Conservation (phyloP, 2,329 filamentous ascomycete species). For the Chrysosporium keratinophilum region DNA sequence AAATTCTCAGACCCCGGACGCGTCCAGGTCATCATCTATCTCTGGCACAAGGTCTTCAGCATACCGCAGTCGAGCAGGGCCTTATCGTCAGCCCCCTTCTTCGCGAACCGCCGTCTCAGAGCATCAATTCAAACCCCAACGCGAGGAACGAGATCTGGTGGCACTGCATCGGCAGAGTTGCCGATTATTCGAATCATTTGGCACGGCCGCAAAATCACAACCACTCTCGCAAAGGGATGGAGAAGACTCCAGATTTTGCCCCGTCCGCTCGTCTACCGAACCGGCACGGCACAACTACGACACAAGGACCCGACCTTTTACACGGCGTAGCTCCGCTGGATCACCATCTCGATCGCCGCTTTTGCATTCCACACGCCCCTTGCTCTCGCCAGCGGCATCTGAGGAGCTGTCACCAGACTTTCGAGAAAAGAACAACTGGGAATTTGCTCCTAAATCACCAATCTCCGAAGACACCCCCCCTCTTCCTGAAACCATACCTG, state of each 20-base stretch:
- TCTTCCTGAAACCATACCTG: neutral
- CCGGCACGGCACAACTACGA: neutral
- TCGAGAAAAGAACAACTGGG: slow-evolving; percentile 1
- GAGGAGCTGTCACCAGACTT: slow-evolving; percentile 5
- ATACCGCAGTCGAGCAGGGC: slow-evolving; percentile 24
- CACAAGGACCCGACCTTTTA: neutral
- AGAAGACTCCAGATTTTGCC: neutral
- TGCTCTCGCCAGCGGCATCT: slow-evolving; percentile 27
- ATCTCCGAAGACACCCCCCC: neutral
- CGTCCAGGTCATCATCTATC: slow-evolving; percentile 17
- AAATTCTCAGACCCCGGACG: slow-evolving; percentile 23
- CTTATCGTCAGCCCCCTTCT: slow-evolving; percentile 23
- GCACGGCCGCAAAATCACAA: neutral
- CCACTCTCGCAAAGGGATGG: neutral
- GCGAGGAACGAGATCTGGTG: slow-evolving; percentile 28
- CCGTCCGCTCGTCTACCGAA: neutral
- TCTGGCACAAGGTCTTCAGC: slow-evolving; percentile 23
- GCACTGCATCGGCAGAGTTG: slow-evolving; percentile 34
- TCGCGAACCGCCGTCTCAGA: slow-evolving; percentile 21
- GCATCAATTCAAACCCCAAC: slow-evolving; percentile 17
- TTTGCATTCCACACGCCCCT: slow-evolving; percentile 85
- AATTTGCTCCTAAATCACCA: slow-evolving; percentile 1
- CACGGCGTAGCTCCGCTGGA: slow-evolving; percentile 42
- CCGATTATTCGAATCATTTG: slow-evolving; percentile 29
- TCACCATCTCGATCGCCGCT: slow-evolving; percentile 92